These are phyloP conservation scores for Fallopia convolvulus DNA, from an alignment of 148 eudicot species.

Conservation along the genomic window DNA sequence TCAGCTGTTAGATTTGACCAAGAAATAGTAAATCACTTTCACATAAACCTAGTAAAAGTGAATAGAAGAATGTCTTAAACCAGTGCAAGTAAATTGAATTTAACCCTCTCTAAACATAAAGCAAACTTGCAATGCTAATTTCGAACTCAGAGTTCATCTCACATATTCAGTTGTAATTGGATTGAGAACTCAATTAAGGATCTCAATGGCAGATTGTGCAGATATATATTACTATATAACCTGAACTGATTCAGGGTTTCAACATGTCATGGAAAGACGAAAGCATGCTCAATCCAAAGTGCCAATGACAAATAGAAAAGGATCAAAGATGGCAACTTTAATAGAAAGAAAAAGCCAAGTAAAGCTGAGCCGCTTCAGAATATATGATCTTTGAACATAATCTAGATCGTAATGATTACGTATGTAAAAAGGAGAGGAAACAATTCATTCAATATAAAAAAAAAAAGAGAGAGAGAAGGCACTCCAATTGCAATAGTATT, in stretches of 20 bases:
- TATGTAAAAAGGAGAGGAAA: conserved; percentile 17
- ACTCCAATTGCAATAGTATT: background rate
- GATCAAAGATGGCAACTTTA: background rate
- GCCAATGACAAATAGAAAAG: background rate
- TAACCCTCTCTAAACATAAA: background rate
- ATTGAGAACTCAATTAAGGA: background rate
- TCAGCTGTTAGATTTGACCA: conserved; percentile 5
- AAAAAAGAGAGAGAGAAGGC: conserved; percentile 4
- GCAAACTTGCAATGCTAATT: background rate
- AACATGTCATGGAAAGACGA: conserved; percentile 7
- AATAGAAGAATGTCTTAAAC: no score
- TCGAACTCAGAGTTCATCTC: background rate
- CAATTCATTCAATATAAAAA: conserved; percentile 7
- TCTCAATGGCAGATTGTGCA: background rate
- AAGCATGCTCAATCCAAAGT: conserved; percentile 8
- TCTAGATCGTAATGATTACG: conserved; percentile 31
- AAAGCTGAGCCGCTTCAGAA: conserved; percentile 17
- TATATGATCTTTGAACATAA: conserved; percentile 34
- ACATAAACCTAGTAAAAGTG: background rate
- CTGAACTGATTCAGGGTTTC: background rate
- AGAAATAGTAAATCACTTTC: background rate
- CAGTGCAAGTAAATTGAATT: background rate
- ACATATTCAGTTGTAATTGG: background rate
- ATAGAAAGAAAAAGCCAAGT: background rate
- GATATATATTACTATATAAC: background rate